A percentile compares a stretch with the other conserved stretches of the same genome.
These are phyloP conservation scores for Alliaria petiolata DNA, from an alignment of 345 rosid species.

Conservation along the genomic window DNA sequence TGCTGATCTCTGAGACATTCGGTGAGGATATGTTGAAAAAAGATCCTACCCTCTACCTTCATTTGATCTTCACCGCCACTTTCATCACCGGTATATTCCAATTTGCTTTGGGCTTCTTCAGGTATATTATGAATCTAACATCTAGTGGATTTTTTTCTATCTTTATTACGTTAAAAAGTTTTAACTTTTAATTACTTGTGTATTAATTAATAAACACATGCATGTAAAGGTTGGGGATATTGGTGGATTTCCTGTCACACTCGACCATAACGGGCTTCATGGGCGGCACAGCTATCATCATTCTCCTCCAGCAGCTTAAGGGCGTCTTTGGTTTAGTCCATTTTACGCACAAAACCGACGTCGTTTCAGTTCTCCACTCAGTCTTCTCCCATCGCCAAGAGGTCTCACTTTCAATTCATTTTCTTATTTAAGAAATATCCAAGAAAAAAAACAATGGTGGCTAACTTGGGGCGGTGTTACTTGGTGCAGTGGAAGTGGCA, in stretches of 20 bases:
- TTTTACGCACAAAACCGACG: conserved; percentile 72
- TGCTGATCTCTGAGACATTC: conserved; percentile 52
- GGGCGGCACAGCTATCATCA: conserved; percentile 80
- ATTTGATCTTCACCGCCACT: conserved; percentile 67
- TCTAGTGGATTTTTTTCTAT: neutral
- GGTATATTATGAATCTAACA: conserved; percentile 36
- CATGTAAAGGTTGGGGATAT: conserved; percentile 56
- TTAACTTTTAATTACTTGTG: neutral
- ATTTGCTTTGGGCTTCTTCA: conserved; percentile 51
- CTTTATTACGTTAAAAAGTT: neutral
- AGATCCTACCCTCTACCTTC: conserved; percentile 59
- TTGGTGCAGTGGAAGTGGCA: conserved; percentile 78
- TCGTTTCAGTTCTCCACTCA: conserved; percentile 55
- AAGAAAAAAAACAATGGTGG: neutral
- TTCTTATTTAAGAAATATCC: neutral
- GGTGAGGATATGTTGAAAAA: conserved; percentile 37
- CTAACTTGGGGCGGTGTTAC: conserved; percentile 12
- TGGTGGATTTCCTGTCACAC: conserved; percentile 88
- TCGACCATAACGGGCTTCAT: conserved; percentile 93
- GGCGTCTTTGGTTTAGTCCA: conserved; percentile 68
- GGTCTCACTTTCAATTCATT: conserved; percentile 36
- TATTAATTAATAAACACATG: neutral
- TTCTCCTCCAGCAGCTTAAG: conserved; percentile 77
- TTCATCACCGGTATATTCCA: conserved; percentile 78
- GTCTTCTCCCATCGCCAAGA: conserved; percentile 46